Evolutionary conservation across 2,329 filamentous ascomycete species (phyloP), one percentile per base, ranked within the genome.

Genomic region (Hymenoscyphus scutula): DNA sequence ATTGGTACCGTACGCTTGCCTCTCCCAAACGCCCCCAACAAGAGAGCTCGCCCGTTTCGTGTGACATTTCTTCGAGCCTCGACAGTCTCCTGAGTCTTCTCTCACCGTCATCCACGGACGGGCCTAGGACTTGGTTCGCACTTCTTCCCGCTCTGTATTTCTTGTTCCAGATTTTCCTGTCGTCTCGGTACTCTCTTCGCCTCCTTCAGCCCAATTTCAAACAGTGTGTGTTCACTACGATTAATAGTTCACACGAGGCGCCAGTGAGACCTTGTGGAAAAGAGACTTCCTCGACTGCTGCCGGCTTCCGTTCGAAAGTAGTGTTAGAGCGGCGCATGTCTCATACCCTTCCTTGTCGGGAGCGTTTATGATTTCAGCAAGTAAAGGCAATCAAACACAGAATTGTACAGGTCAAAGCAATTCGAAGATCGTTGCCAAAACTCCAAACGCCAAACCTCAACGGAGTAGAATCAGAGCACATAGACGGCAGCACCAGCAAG

Each of bases 321-420:
- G 54, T 17, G n/a, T 64, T 63, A 69, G 48, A 62, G 67, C 63
- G 62, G 67, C 68, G 67, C 56, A 58, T 69, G 67, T 67, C 65
- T 68, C 60, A 65, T 64, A 63, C 60, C 64, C 59, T 62, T 66
- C 48, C 64, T 61, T 62, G 59, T 57, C 64, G 34, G 34, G 34
- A 37, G 34, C 34, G 34, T 37, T 37, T 60, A 59, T 67, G 61
- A 65, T 68, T 62, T 23, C 62, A 58, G 64, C 62, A 60, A 59
- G 56, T 58, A 61, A 63, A 61, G 61, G 64, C 64, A 67, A 68
- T 68, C 66, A 67, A 68, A 68, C 66, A 67, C 64, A 62, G 37
- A 62, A 61, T 51, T 55, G 48, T 45, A 55, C 59, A 63, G 55
- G 58, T 59, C 65, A 57, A 60, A 60, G 56, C 56, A 55, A 55